Evolutionary conservation across 495 filamentous ascomycete genomes (phyloP).

Genomic region (Annulohypoxylon nitens): DNA sequence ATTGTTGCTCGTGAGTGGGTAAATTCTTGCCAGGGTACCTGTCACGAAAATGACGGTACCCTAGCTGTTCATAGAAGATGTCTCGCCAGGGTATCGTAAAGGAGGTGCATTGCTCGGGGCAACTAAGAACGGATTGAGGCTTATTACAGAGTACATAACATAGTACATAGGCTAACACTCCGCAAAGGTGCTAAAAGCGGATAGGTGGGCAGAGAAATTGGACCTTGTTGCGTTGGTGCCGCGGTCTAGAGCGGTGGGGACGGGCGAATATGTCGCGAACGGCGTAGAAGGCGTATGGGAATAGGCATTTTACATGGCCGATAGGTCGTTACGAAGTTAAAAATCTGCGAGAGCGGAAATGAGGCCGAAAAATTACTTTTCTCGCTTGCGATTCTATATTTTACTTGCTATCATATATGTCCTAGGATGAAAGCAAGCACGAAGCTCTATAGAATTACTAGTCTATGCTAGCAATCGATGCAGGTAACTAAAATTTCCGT

Average conservation of each 20-base stretch:
- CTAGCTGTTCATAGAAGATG: constrained; percentile 13
- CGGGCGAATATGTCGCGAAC: constrained; percentile 6
- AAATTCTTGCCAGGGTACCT: constrained; percentile 22
- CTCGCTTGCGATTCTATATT: not conserved
- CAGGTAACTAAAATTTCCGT: not conserved
- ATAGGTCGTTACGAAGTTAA: constrained; percentile 9
- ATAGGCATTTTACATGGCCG: constrained; percentile 8
- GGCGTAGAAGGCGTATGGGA: constrained; percentile 18
- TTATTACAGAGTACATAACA: constrained; percentile 2
- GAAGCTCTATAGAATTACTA: not conserved
- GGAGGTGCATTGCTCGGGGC: constrained; percentile 8
- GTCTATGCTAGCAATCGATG: not conserved
- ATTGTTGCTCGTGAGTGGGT: constrained; percentile 23
- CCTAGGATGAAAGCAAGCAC: not conserved
- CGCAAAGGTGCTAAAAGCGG: constrained; percentile 11
- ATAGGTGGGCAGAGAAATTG: constrained; percentile 8
- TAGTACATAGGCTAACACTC: constrained; percentile 1
- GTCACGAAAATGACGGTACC: constrained; percentile 19
- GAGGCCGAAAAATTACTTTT: constrained; percentile 1
- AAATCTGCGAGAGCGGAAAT: constrained; percentile 24
- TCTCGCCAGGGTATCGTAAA: constrained; percentile 26
- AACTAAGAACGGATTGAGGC: constrained; percentile 3
- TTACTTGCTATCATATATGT: not conserved
- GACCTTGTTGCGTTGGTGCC: constrained; percentile 15
- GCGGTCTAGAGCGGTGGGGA: constrained; percentile 23